phyloP scores from a whole-genome alignment of 2,329 filamentous ascomycete genomes.

The Colletotrichum cordylinicola region DNA sequence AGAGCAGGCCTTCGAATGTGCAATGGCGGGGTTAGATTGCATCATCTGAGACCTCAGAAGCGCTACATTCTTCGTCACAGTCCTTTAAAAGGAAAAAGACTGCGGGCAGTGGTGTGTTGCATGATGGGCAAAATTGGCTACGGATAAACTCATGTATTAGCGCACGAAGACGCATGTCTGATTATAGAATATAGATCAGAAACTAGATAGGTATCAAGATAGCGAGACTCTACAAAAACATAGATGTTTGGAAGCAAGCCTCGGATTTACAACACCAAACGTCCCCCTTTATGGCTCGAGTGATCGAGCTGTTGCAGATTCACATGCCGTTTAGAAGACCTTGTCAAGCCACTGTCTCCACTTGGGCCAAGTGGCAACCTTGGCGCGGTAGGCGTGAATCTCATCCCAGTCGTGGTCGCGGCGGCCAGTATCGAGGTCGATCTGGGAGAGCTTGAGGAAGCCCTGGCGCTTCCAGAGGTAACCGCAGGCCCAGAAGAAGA shows the following conservation, averaged over 20 bases:
- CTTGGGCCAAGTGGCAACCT: conserved; percentile 54
- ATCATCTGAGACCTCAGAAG: fast-evolving
- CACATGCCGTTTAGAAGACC: conserved; percentile 35
- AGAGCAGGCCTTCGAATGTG: fast-evolving
- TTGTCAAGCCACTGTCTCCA: conserved; percentile 50
- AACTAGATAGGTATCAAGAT: conserved; percentile 17
- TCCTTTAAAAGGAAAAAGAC: too few species aligned
- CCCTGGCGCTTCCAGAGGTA: conserved; percentile 70
- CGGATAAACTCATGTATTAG: not conserved
- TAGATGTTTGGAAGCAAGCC: not conserved
- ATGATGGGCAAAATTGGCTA: not conserved
- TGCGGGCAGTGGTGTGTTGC: too few species aligned
- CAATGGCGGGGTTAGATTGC: not conserved
- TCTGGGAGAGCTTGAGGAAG: conserved; percentile 63
- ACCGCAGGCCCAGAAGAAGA: conserved; percentile 60
- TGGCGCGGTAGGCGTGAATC: conserved; percentile 60
- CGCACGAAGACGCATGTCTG: not conserved
- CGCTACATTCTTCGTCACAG: not conserved
- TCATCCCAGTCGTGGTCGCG: conserved; percentile 70
- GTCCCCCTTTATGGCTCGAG: not conserved
- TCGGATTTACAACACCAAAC: not conserved
- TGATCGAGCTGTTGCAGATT: not conserved
- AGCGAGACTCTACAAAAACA: not conserved
- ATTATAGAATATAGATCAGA: not conserved
- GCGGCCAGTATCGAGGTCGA: conserved; percentile 71